Evolutionary conservation across 768 basidiomycete species (phyloP).

Genomic region (Xerocomellus chrysenteron): DNA sequence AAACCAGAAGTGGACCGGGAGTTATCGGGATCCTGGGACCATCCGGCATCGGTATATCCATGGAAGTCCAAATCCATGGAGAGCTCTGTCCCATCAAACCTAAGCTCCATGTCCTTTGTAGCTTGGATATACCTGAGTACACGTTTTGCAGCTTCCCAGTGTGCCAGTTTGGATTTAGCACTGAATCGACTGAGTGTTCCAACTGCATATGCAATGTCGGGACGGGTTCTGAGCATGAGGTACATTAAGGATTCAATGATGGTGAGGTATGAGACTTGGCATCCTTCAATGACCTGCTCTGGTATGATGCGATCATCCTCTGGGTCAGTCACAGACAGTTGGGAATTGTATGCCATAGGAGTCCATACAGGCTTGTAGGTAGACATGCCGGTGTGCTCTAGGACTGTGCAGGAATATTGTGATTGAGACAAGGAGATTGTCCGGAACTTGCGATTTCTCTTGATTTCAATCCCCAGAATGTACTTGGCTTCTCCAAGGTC

Average conservation of each 20-base stretch:
- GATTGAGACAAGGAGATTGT: conserved; percentile 32
- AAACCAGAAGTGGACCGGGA: neutral
- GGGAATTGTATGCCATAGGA: conserved; percentile 4
- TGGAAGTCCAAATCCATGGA: neutral
- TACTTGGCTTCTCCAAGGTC: conserved; percentile 12
- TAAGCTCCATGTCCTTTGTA: conserved; percentile 1
- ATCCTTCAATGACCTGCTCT: neutral
- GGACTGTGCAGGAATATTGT: conserved; percentile 11
- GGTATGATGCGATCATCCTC: neutral
- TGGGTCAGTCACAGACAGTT: neutral
- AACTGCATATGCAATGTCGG: neutral
- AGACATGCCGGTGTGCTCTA: conserved; percentile 11
- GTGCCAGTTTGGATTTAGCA: neutral
- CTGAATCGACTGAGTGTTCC: neutral
- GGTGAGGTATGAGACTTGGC: neutral
- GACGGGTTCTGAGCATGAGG: neutral
- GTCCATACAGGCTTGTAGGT: neutral
- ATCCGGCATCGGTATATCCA: neutral
- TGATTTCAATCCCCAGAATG: conserved; percentile 35
- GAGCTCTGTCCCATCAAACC: neutral
- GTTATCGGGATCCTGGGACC: neutral
- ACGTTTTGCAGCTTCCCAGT: conserved; percentile 1
- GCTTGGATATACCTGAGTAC: neutral
- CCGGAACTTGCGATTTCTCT: conserved; percentile 15
- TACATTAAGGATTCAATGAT: neutral